phyloP scores from a whole-genome alignment of 345 rosid genomes.

The Eucalyptus sp. region DNA sequence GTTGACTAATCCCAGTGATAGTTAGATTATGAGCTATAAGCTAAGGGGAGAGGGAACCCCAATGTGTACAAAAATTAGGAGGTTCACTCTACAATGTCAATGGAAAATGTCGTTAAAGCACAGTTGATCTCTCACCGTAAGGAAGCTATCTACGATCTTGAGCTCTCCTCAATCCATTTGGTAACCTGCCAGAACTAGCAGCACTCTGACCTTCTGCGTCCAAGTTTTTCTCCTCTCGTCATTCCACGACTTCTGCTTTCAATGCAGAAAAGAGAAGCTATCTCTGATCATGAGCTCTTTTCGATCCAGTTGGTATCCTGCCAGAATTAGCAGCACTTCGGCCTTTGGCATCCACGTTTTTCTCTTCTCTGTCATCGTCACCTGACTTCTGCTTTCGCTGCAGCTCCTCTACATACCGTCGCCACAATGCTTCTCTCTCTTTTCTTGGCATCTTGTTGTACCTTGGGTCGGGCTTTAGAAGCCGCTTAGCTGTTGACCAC shows the following conservation, averaged over 20 bases:
- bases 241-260: slow-evolving; percentile 40
- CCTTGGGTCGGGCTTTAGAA: slow-evolving; percentile 62
- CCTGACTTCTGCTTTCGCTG: slow-evolving; percentile 43
- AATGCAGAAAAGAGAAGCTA: slow-evolving; percentile 12
- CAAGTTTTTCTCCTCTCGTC: slow-evolving; percentile 27
- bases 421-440: slow-evolving; percentile 78
- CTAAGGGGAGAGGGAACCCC: neutral
- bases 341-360: slow-evolving; percentile 23
- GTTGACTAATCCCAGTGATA: neutral
- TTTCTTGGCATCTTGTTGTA: slow-evolving; percentile 82
- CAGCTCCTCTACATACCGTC: slow-evolving; percentile 53
- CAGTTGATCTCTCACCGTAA: neutral
- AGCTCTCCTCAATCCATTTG: slow-evolving; percentile 33
- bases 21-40: neutral
- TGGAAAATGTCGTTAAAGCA: neutral
- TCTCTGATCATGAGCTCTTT: slow-evolving; percentile 33
- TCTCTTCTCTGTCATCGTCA: slow-evolving; percentile 29
- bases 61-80: neutral
- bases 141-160: slow-evolving; percentile 21
- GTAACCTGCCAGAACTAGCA: slow-evolving; percentile 9
- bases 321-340: slow-evolving; percentile 28
- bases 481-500: slow-evolving; percentile 85
- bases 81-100: neutral
- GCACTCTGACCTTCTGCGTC: slow-evolving; percentile 35
- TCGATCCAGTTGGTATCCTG: slow-evolving; percentile 20